Conservation (phyloP, 2,329 filamentous ascomycete species). For the Fusarium longipes region DNA sequence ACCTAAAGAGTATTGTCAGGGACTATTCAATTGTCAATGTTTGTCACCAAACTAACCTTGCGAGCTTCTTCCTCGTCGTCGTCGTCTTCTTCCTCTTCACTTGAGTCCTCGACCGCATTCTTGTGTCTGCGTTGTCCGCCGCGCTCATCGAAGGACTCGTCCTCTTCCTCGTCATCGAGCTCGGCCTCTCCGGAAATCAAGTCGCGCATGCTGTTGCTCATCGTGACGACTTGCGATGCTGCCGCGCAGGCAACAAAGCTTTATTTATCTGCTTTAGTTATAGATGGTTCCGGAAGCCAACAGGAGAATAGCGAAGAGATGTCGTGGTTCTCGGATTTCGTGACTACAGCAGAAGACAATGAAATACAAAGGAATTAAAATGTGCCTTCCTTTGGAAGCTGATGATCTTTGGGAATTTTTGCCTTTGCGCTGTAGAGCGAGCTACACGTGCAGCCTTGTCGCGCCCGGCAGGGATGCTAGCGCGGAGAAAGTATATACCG, state of each 20-base stretch:
- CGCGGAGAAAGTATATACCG: constrained; percentile 36
- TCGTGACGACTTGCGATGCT: constrained; percentile 54
- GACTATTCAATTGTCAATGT: neutral
- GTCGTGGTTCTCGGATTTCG: neutral
- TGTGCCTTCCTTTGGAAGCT: constrained; percentile 24
- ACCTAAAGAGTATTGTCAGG: constrained; percentile 65
- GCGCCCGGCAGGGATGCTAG: constrained; percentile 38
- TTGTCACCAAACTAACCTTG: constrained; percentile 64
- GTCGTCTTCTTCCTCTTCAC: constrained; percentile 91
- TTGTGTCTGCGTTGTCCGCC: constrained; percentile 68
- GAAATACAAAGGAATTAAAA: constrained; percentile 21
- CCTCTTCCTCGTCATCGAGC: constrained; percentile 86
- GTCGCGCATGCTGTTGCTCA: constrained; percentile 75
- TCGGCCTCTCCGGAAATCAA: constrained; percentile 88
- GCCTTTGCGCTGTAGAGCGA: constrained; percentile 41
- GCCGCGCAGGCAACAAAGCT: constrained; percentile 44
- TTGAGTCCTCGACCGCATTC: constrained; percentile 77
- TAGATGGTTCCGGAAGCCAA: constrained; percentile 16
- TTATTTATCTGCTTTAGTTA: constrained; percentile 24
- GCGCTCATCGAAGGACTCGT: constrained; percentile 84
- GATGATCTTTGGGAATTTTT: constrained; percentile 43
- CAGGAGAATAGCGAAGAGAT: neutral
- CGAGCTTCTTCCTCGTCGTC: constrained; percentile 88
- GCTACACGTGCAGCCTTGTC: constrained; percentile 47
- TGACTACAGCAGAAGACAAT: constrained; percentile 11